Base-by-base conservation (phyloP, 331 rosid genomes). In the Pyrus hybrid region DNA sequence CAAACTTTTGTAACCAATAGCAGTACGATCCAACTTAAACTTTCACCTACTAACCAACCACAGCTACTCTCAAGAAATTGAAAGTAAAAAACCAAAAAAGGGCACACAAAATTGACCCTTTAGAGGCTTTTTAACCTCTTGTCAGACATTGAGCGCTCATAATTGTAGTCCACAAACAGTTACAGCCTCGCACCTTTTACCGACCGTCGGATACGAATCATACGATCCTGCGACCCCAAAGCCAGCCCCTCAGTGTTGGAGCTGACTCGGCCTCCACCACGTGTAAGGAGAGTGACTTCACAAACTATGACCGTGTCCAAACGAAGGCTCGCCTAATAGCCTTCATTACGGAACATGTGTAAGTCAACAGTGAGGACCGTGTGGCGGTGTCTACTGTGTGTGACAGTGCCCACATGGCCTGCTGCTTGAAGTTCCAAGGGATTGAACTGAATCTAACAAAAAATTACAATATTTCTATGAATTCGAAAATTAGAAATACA, bases 321-420 rank as follows among this genome's bases (percentile, higher is more conserved):
- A 56, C 6, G 3, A 29, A 77, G 49, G 64, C 73, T 71, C 70
- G 51, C 75, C 62, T 25, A 74, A 23, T 1, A 41, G 77, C 79
- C 63, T 74, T 26, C 67, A n/a, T 4, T 5, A 6, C 1, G 3
- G 49, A 28, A 28, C 77, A 73, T 78, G 85, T 80, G 87, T 76
- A 41, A 1, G 47, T 41, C 5, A 28, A 2, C 0, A 13, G 13
- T 7, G 66, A 45, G 47, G 72, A 77, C 85, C 76, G 68, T 16
- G 76, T 80, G 84, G 80, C 51, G 2, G 3, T 22, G 58, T 25
- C 51, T 4, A 11, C 17, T 22, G 35, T 45, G 30, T 16, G 26
- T 57, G 14, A 45, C 51, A 0, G 30, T 32, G 75, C 45, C 80
- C 86, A 74, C 85, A 77, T 80, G 84, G 56, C 25, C 77, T 78